Base-by-base conservation (phyloP, 2,329 filamentous ascomycete species). In the Teratosphaeria nubilosa region DNA sequence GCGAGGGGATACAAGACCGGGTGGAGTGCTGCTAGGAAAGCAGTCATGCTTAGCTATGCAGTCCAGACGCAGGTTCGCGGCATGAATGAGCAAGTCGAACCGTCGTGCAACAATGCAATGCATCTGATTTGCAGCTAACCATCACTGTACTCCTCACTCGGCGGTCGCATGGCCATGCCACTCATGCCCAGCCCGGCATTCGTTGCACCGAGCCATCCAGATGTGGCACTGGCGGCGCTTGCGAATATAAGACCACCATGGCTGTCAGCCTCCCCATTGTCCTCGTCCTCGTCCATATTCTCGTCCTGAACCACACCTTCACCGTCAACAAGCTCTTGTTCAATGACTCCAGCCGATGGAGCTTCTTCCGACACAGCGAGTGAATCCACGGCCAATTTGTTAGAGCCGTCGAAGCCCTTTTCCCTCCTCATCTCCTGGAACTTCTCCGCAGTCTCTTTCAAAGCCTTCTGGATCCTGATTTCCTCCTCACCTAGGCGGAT, bases 381-480 rank as follows among this genome's bases (percentile, higher is more conserved):
- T 41, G 10, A n/a, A 10, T 22, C 11, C 6, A 3, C 3, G 5
- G 20, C 41, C 5, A 10, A 16, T 16, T 45, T 20, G 6, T 48
- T 16, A 5, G 16, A 20, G 41, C 41, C 41, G n/a, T 55, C 58
- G 52, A 78, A 70, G 4, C 77, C 77, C 2, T 74, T 73, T 60
- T 80, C 78, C 41, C 69, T 73, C 57, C 80, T 80, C 58, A 86
- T 67, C 56, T 77, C 79, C 65, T 86, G 80, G 69, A 87, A 90
- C 62, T 83, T 80, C 60, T 88, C 84, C 0, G 89, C 91, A 0
- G 90, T 89, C 70, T 94, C 86, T 69, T 90, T 86, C 56, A 97
- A 76, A 57, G 95, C 75, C 22, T 81, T 80, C 73, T 96, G 91
- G 0, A 96, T 87, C 71, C 94, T 88, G 5, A 78, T 80, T 73